These are phyloP conservation scores for Pseudodiploospora longispora DNA, from an alignment of 2,329 filamentous ascomycete species.

Conservation along the genomic window DNA sequence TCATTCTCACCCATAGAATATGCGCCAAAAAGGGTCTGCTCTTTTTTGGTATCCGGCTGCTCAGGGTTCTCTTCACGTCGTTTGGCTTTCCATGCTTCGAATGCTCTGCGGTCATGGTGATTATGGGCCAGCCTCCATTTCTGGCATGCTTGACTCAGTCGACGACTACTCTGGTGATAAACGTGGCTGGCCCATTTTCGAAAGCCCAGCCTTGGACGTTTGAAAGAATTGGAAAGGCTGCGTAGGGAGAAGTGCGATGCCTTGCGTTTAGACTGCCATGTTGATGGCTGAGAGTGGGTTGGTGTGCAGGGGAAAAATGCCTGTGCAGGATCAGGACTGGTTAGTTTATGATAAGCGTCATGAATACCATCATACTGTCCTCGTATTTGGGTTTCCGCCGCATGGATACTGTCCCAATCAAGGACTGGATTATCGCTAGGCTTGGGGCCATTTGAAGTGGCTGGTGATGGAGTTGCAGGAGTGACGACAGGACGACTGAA, in stretches of 20 bases:
- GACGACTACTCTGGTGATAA: constrained; percentile 17
- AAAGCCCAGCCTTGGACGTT: constrained; percentile 19
- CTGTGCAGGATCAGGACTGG: constrained; percentile 11
- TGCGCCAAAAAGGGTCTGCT: background rate
- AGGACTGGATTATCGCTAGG: background rate
- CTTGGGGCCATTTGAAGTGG: background rate
- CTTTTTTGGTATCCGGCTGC: no score
- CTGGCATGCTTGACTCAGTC: constrained; percentile 17
- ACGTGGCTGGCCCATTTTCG: constrained; percentile 22
- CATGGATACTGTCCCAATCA: constrained; percentile 3
- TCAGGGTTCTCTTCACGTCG: constrained; percentile 10
- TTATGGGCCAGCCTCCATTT: constrained; percentile 18
- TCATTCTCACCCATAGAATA: constrained; percentile 13
- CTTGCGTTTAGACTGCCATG: constrained; percentile 21
- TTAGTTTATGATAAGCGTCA: constrained; percentile 9
- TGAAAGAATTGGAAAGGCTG: constrained; percentile 18
- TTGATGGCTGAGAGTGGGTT: constrained; percentile 5
- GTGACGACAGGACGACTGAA: background rate
- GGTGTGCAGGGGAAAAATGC: background rate
- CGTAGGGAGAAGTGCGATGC: constrained; percentile 23
- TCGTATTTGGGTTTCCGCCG: constrained; percentile 3
- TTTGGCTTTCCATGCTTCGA: constrained; percentile 20
- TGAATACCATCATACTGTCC: constrained; percentile 16
- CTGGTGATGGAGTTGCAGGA: background rate
- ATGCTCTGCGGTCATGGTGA: constrained; percentile 17